These are phyloP conservation scores for Mycena metata DNA, from an alignment of 768 basidiomycete species.

Conservation along the genomic window DNA sequence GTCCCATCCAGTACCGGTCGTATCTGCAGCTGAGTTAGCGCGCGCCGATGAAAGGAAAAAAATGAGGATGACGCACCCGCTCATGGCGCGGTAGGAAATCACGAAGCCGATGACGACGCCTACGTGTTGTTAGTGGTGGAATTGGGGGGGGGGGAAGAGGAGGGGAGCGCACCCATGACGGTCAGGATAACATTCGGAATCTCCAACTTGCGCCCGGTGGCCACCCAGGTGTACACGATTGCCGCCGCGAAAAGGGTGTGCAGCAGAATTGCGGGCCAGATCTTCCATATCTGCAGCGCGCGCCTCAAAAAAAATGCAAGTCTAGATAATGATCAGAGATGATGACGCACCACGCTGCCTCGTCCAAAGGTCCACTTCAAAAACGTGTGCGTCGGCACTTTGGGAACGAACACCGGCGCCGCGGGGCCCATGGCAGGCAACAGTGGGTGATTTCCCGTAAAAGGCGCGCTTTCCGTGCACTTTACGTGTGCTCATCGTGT, in stretches of 20 bases:
- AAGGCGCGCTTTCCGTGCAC: slow-evolving; percentile 28
- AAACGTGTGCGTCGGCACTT: slow-evolving; percentile 34
- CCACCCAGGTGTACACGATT: background rate
- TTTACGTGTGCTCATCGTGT: slow-evolving; percentile 26
- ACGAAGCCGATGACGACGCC: slow-evolving; percentile 72
- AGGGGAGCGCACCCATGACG: slow-evolving; percentile 60
- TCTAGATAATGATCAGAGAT: background rate
- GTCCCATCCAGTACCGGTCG: slow-evolving; percentile 73
- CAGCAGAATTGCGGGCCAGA: slow-evolving; percentile 75
- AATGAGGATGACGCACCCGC: slow-evolving; percentile 47
- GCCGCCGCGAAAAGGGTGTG: slow-evolving; percentile 66
- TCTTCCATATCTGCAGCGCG: slow-evolving; percentile 63
- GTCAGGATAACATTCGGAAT: slow-evolving; percentile 65
- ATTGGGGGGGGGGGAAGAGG: too few relatives aligned
- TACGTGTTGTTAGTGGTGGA: too few relatives aligned
- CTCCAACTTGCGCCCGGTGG: slow-evolving; percentile 16
- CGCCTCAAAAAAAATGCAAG: background rate
- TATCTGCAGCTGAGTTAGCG: slow-evolving; percentile 52
- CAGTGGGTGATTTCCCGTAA: slow-evolving; percentile 34
- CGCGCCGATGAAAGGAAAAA: too few relatives aligned
- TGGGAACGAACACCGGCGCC: slow-evolving; percentile 19
- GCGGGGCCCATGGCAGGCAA: slow-evolving; percentile 26
- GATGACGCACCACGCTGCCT: slow-evolving; percentile 28
- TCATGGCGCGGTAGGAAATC: slow-evolving; percentile 73
- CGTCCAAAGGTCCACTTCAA: slow-evolving; percentile 38